Percentiles rank a stretch among this genome's conserved stretches.
Conservation (phyloP, 257 asterid genomes). For the Echium plantagineum region DNA sequence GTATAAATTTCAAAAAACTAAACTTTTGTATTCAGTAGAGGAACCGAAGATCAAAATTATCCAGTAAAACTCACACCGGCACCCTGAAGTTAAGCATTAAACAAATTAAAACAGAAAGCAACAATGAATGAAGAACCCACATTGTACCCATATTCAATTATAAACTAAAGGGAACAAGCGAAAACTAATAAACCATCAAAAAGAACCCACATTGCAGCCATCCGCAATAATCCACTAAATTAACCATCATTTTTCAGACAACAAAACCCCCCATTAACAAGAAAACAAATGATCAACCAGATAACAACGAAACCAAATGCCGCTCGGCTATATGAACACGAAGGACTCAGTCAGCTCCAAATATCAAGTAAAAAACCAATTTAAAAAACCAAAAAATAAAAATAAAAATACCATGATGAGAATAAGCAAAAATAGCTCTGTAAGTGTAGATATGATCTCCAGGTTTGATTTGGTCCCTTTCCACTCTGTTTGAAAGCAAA, state of each 20-base stretch:
- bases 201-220: slow-evolving; percentile 10
- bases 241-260: not conserved
- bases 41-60: too few species aligned
- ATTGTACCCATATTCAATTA: slow-evolving; percentile 6
- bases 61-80: not conserved
- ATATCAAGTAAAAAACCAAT: not conserved
- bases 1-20: not conserved
- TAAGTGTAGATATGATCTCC: slow-evolving; percentile 88
- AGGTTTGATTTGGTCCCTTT: slow-evolving; percentile 47
- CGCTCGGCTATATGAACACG: too few species aligned
- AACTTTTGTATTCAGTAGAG: not conserved
- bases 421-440: slow-evolving; percentile 65
- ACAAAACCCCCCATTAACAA: too few species aligned
- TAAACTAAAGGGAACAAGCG: not conserved
- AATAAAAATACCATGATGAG: slow-evolving; percentile 66
- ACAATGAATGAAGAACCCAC: slow-evolving; percentile 7
- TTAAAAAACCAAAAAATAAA: not conserved
- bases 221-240: slow-evolving; percentile 4
- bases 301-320: not conserved
- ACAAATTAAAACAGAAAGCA: not conserved
- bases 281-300: not conserved
- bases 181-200: not conserved
- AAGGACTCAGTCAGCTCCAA: not conserved
- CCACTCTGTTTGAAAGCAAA: slow-evolving; percentile 64
- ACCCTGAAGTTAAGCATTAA: not conserved